A percentile compares a stretch with the other conserved stretches of the same genome.
These are phyloP conservation scores for Heliamphora pulchella DNA, from an alignment of 179 eudicot species.

Conservation along the genomic window DNA sequence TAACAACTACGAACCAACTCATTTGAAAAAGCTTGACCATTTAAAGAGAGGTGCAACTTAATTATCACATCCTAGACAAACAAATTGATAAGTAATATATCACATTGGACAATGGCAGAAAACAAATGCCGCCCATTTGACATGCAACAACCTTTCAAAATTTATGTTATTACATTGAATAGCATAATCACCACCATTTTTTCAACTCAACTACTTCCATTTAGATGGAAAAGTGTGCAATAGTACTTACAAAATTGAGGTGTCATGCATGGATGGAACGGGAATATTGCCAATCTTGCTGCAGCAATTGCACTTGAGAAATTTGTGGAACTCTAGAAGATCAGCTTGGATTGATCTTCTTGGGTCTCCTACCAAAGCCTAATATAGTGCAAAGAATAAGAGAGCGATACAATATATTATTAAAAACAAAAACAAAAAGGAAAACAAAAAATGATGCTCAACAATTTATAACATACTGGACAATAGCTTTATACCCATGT, in stretches of 20 bases:
- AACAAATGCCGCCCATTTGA: not conserved
- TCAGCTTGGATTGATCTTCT: slow-evolving; percentile 79
- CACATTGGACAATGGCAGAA: not conserved
- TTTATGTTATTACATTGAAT: not conserved
- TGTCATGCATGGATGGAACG: slow-evolving; percentile 67
- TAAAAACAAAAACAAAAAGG: not conserved
- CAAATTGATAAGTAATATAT: too few species aligned
- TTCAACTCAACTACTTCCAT: not conserved
- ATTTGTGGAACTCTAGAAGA: slow-evolving; percentile 61
- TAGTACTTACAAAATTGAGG: slow-evolving; percentile 65
- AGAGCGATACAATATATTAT: not conserved
- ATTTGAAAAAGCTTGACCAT: too few species aligned
- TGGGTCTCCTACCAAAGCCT: slow-evolving; percentile 86
- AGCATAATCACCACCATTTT: not conserved
- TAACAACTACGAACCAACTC: too few species aligned
- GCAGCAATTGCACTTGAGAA: slow-evolving; percentile 72
- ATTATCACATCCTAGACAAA: too few species aligned
- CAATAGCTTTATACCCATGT: not conserved
- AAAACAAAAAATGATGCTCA: not conserved
- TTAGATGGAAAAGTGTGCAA: slow-evolving; percentile 8
- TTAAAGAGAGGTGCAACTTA: too few species aligned
- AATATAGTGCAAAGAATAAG: not conserved
- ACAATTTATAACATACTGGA: not conserved
- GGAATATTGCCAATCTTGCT: slow-evolving; percentile 36
- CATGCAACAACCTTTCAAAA: not conserved